Percentiles rank a stretch among this genome's conserved stretches.
Evolutionary conservation across 345 rosid species (phyloP).

Genomic region (Trapa bicornis): DNA sequence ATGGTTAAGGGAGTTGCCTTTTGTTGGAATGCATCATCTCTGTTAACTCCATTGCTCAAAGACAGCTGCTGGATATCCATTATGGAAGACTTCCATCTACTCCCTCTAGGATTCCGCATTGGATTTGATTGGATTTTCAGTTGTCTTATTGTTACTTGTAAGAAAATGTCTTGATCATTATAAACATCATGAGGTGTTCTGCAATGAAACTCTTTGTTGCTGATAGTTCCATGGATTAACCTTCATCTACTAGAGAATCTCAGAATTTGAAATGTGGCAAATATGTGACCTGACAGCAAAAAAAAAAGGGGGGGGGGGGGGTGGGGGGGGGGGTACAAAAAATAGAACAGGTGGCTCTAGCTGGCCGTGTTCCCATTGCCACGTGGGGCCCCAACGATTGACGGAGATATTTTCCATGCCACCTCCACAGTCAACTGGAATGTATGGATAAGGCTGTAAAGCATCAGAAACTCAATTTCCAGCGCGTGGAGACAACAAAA

Average conservation of each 20-base stretch:
- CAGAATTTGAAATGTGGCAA: too few species aligned
- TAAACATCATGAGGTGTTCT: too few species aligned
- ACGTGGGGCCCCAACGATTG: background rate
- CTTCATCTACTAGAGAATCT: too few species aligned
- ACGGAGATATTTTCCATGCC: background rate
- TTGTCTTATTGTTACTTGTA: background rate
- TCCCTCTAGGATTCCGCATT: background rate
- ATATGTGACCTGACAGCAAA: too few species aligned
- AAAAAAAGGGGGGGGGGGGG: too few species aligned
- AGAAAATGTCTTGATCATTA: background rate
- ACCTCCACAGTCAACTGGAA: background rate
- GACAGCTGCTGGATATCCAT: background rate
- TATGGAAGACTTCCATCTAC: background rate
- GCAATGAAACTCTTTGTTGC: too few species aligned
- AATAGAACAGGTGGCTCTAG: background rate
- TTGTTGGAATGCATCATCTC: background rate
- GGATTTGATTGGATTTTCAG: background rate
- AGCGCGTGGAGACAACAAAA: slow-evolving; percentile 1
- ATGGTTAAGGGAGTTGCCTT: background rate
- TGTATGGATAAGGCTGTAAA: background rate
- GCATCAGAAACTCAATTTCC: background rate
- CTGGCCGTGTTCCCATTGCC: background rate
- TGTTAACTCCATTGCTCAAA: background rate
- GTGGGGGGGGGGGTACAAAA: too few species aligned
- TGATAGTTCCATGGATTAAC: too few species aligned